Percentiles rank a stretch among this genome's conserved stretches.
phyloP scores from a whole-genome alignment of 2,329 filamentous ascomycete species.

The Colletotrichum orbiculare region DNA sequence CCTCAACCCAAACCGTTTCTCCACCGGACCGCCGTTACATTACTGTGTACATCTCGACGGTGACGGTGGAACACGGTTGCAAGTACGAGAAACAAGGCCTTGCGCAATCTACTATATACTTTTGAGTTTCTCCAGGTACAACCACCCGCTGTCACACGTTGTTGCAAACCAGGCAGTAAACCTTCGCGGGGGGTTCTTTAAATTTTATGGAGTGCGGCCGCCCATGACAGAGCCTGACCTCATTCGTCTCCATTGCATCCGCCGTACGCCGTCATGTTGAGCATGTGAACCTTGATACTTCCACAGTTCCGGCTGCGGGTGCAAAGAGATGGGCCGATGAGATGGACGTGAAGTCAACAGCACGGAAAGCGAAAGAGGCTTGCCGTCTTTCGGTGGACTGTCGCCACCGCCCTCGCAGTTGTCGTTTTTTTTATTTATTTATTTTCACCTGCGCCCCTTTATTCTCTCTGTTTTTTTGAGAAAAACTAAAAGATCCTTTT shows the following conservation, averaged over 20 bases:
- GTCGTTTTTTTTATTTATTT: neutral
- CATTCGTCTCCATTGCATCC: conserved; percentile 22
- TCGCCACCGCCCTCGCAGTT: conserved; percentile 6
- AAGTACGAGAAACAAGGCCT: neutral
- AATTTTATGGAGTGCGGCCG: neutral
- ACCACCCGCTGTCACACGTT: neutral
- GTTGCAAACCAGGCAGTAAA: conserved; percentile 1
- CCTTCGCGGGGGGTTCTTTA: neutral
- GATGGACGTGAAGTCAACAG: too few relatives aligned
- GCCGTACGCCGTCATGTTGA: conserved; percentile 9
- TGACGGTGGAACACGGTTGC: conserved; percentile 10
- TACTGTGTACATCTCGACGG: neutral
- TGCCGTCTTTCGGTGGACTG: neutral
- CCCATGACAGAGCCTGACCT: conserved; percentile 19
- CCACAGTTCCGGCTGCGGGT: conserved; percentile 1
- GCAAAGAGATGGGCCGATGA: too few relatives aligned
- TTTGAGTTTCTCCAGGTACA: conserved; percentile 23
- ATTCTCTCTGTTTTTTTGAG: too few relatives aligned
- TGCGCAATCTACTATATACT: conserved; percentile 7
- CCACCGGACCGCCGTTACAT: conserved; percentile 19
- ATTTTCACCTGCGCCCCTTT: too few relatives aligned
- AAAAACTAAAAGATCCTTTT: neutral
- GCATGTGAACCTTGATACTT: neutral
- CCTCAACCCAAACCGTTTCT: conserved; percentile 21
- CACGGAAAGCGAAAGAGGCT: neutral